A percentile compares a stretch with the other conserved stretches of the same genome.
Conservation (phyloP, 2,329 filamentous ascomycete genomes). For the Colletotrichum acutatum region DNA sequence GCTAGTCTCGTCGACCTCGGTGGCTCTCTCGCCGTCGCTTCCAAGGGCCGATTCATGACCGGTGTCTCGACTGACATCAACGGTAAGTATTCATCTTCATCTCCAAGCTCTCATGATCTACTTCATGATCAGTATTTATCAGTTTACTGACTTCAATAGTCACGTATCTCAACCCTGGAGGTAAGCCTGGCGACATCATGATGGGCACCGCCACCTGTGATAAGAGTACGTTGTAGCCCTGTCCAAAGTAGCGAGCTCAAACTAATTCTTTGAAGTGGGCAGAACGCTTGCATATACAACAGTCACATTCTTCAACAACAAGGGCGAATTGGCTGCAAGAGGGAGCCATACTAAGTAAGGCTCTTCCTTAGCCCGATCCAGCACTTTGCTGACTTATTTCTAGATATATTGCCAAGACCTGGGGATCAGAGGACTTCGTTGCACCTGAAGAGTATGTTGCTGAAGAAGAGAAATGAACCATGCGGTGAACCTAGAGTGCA, state of each 20-base stretch:
- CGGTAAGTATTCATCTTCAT: slow-evolving; percentile 49
- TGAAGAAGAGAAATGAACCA: slow-evolving; percentile 41
- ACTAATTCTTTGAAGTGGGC: slow-evolving; percentile 59
- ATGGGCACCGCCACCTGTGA: slow-evolving; percentile 69
- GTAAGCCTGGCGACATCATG: slow-evolving; percentile 66
- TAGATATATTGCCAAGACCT: slow-evolving; percentile 56
- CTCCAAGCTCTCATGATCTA: fast-evolving
- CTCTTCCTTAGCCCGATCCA: neutral
- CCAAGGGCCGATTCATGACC: slow-evolving; percentile 70
- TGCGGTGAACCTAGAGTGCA: neutral
- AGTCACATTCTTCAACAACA: slow-evolving; percentile 67
- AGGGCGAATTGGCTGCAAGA: slow-evolving; percentile 69
- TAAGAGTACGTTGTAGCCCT: slow-evolving; percentile 59
- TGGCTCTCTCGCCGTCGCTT: slow-evolving; percentile 73
- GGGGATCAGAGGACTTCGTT: slow-evolving; percentile 49
- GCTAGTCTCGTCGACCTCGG: slow-evolving; percentile 79
- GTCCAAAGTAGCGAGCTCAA: fast-evolving
- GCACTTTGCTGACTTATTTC: neutral
- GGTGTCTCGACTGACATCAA: slow-evolving; percentile 75
- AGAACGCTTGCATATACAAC: slow-evolving; percentile 72
- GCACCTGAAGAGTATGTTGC: slow-evolving; percentile 46
- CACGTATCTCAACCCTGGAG: slow-evolving; percentile 71
- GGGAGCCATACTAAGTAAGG: slow-evolving; percentile 75
- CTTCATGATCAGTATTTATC: neutral
- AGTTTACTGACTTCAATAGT: slow-evolving; percentile 51